Percentiles rank a stretch among this genome's conserved stretches.
phyloP scores from a whole-genome alignment of 495 filamentous ascomycete species.

The Penicillium lividum region DNA sequence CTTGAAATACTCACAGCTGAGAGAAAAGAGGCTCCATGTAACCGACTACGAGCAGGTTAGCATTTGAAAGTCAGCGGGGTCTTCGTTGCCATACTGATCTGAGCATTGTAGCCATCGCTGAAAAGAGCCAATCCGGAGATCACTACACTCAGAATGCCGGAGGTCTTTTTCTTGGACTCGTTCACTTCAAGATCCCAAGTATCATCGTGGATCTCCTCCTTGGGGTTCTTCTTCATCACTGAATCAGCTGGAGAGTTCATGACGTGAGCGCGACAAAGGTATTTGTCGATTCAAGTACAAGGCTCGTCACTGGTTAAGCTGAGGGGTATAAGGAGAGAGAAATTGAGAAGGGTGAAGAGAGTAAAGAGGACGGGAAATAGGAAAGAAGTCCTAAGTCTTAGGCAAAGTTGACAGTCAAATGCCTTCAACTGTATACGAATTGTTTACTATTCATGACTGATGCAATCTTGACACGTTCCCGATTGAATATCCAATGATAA shows the following conservation, averaged over 20 bases:
- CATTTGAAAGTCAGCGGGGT: background rate
- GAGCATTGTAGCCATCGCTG: constrained; percentile 47
- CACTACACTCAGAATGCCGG: constrained; percentile 34
- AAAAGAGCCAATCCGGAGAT: constrained; percentile 41
- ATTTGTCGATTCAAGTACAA: background rate
- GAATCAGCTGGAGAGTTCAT: constrained; percentile 20
- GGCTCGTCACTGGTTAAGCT: background rate
- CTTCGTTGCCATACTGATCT: constrained; percentile 29
- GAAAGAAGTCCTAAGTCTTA: background rate
- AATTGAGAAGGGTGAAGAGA: background rate
- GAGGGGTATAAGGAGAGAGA: background rate
- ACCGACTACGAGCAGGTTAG: constrained; percentile 26
- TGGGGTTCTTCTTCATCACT: constrained; percentile 15
- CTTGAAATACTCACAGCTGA: constrained; percentile 27
- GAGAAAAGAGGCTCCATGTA: constrained; percentile 45
- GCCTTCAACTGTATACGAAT: too few relatives aligned
- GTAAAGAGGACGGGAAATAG: background rate
- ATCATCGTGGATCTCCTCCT: constrained; percentile 10
- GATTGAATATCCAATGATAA: constrained; percentile 11
- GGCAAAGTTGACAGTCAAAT: too few relatives aligned
- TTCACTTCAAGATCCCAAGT: constrained; percentile 15
- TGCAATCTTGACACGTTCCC: background rate
- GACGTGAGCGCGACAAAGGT: background rate
- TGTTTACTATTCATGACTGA: background rate
- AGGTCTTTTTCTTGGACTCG: constrained; percentile 13